A percentile compares a stretch with the other conserved stretches of the same genome.
phyloP scores from a whole-genome alignment of 257 asterid species.

The Solanum pinnatisectum region DNA sequence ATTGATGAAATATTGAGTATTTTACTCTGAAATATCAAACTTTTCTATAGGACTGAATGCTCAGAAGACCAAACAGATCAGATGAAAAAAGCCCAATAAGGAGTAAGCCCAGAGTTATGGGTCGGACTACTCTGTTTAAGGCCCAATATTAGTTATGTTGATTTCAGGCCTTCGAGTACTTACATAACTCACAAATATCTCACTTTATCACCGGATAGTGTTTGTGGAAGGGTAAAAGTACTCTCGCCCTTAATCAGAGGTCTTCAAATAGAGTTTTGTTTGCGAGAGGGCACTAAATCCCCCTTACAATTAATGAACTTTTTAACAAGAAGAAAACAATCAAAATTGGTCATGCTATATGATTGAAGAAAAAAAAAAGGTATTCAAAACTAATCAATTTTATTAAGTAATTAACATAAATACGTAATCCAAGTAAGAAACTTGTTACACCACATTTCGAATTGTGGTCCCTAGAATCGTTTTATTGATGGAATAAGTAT shows the following conservation, averaged over 20 bases:
- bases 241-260: rapidly evolving
- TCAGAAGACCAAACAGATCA: background rate
- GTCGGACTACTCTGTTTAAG: background rate
- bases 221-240: background rate
- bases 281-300: background rate
- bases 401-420: background rate
- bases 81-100: background rate
- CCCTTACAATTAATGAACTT: background rate
- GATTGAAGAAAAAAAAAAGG: background rate
- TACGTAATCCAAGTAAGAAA: background rate
- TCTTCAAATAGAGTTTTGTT: background rate
- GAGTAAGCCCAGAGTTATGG: background rate
- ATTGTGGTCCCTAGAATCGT: background rate
- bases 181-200: background rate
- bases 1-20: background rate
- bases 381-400: background rate
- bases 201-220: background rate
- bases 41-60: background rate
- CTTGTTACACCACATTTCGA: background rate
- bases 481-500: too few relatives aligned
- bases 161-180: background rate
- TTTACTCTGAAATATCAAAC: background rate
- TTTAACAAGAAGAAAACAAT: background rate
- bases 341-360: background rate
- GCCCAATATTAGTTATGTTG: background rate